These are phyloP conservation scores for Naganishia vishniacii DNA, from an alignment of 768 basidiomycete species.

Conservation along the genomic window DNA sequence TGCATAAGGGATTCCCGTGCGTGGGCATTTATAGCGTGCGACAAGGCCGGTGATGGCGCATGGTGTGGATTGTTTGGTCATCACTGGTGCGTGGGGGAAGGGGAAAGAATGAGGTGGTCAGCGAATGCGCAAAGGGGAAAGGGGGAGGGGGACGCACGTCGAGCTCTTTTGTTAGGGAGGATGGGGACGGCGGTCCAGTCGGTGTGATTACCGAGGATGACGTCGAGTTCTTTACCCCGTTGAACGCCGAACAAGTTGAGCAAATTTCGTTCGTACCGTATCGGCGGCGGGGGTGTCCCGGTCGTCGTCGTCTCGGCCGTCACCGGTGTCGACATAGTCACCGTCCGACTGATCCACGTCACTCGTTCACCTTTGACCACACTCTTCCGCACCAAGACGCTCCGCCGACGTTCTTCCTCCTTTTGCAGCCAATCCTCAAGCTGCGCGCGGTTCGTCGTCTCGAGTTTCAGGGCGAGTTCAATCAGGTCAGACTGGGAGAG, in stretches of 20 bases:
- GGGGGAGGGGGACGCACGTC: neutral
- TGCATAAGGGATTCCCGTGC: slow-evolving; percentile 72
- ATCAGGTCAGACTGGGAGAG: slow-evolving; percentile 46
- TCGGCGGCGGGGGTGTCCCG: neutral
- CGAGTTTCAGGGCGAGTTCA: slow-evolving; percentile 42
- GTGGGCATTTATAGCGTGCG: slow-evolving; percentile 74
- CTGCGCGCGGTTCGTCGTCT: slow-evolving; percentile 43
- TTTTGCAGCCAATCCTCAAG: slow-evolving; percentile 41
- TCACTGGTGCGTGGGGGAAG: too few relatives aligned
- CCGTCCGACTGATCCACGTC: slow-evolving; percentile 45
- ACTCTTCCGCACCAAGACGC: slow-evolving; percentile 40
- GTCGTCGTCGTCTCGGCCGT: slow-evolving; percentile 14
- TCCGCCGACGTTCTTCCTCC: slow-evolving; percentile 43
- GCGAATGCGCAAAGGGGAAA: neutral
- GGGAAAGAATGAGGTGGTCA: neutral
- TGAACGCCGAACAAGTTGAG: slow-evolving; percentile 36
- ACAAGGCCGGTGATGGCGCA: slow-evolving; percentile 75
- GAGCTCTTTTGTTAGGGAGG: slow-evolving; percentile 33
- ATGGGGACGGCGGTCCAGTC: slow-evolving; percentile 52
- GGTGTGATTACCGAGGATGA: slow-evolving; percentile 78
- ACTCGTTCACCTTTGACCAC: slow-evolving; percentile 43
- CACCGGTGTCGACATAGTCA: slow-evolving; percentile 29
- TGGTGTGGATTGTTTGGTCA: slow-evolving; percentile 56
- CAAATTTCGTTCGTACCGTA: slow-evolving; percentile 1
- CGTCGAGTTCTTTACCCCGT: slow-evolving; percentile 61